These are phyloP conservation scores for Sphaerosporella brunnea DNA, from an alignment of 495 filamentous ascomycete species.

Conservation along the genomic window DNA sequence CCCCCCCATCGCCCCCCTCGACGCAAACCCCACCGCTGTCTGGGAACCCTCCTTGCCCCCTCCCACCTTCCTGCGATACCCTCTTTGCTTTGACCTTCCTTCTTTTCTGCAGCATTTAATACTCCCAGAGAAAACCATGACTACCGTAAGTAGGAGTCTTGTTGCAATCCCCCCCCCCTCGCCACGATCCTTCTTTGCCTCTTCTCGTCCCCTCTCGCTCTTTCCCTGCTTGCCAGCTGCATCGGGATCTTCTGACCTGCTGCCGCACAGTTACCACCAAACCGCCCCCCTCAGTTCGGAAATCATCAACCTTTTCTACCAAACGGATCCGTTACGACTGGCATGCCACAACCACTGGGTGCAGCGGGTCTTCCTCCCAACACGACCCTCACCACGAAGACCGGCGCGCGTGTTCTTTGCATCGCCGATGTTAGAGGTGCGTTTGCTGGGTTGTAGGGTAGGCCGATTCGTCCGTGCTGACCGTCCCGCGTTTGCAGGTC, in stretches of 20 bases:
- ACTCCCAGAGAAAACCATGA: too few species aligned
- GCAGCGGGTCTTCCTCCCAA: conserved; percentile 37
- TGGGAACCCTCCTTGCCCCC: too few species aligned
- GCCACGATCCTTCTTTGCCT: conserved; percentile 5
- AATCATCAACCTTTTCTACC: conserved; percentile 36
- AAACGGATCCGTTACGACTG: conserved; percentile 34
- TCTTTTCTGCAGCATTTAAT: too few species aligned
- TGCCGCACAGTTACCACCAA: conserved; percentile 1
- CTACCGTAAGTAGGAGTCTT: too few species aligned
- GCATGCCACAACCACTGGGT: conserved; percentile 30
- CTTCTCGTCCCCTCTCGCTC: conserved; percentile 3
- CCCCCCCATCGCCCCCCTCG: too few species aligned
- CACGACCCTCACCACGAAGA: conserved; percentile 70
- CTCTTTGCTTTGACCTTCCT: too few species aligned
- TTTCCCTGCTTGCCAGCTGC: background rate
- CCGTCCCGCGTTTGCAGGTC: conserved; percentile 39
- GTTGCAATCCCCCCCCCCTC: background rate
- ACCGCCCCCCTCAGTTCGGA: conserved; percentile 22
- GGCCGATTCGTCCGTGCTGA: background rate
- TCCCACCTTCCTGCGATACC: too few species aligned
- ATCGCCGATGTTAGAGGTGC: conserved; percentile 95
- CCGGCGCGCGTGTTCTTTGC: conserved; percentile 71
- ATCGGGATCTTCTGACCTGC: background rate
- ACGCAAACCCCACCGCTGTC: too few species aligned
- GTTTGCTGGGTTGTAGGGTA: conserved; percentile 14